Evolutionary conservation across 805 yeast genomes (phyloP).

Genomic region (Sungouiozyma ichnusensis): DNA sequence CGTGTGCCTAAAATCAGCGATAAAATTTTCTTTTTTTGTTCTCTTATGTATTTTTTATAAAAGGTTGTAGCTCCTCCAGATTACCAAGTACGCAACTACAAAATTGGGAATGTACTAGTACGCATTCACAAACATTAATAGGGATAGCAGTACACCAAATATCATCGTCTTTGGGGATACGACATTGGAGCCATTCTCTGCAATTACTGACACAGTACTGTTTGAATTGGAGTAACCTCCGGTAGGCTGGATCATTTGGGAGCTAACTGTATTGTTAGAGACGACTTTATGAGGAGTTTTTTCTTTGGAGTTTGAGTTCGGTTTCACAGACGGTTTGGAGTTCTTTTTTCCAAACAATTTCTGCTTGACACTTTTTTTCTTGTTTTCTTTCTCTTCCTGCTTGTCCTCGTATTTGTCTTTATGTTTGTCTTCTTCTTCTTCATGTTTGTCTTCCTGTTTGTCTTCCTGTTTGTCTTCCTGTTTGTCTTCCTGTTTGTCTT

Average conservation of each 20-base stretch:
- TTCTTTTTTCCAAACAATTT: conserved; percentile 1
- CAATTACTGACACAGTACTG: background rate
- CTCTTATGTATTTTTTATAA: too few relatives aligned
- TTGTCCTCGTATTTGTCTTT: background rate
- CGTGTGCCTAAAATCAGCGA: too few relatives aligned
- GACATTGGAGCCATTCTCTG: conserved; percentile 10
- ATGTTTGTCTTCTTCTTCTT: conserved; percentile 1
- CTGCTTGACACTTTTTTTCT: background rate
- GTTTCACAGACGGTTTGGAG: background rate
- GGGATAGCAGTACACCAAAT: conserved; percentile 9
- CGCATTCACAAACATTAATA: conserved; percentile 9
- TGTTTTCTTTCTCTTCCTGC: background rate
- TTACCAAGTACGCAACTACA: too few relatives aligned
- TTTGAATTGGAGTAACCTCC: background rate
- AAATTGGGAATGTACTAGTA: too few relatives aligned
- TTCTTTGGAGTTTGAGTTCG: background rate
- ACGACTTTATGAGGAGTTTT: background rate
- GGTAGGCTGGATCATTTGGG: background rate
- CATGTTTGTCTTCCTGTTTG: conserved; percentile 1
- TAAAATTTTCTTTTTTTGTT: too few relatives aligned
- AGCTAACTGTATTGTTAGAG: background rate
- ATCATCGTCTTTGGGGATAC: conserved; percentile 11
- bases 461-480: conserved; percentile 2
- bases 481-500: conserved; percentile 1
- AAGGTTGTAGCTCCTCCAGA: too few relatives aligned